A percentile compares a stretch with the other conserved stretches of the same genome.
These are phyloP conservation scores for Gastroboletus turbinatus DNA, from an alignment of 1,284 basidiomycete genomes.

Conservation along the genomic window DNA sequence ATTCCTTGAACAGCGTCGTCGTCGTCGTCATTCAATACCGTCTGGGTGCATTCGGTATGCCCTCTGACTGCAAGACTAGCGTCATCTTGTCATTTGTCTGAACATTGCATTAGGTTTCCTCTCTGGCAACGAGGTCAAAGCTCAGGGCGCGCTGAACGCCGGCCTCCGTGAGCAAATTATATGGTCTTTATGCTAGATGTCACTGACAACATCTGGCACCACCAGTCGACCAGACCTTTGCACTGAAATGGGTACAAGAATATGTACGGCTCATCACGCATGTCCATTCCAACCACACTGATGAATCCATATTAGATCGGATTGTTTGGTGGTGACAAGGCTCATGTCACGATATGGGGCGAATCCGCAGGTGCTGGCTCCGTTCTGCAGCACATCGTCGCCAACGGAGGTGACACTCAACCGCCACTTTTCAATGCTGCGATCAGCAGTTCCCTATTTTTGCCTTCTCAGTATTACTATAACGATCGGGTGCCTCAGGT, in stretches of 20 bases:
- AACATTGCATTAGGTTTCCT: constrained; percentile 27
- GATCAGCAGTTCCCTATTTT: constrained; percentile 27
- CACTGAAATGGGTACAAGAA: constrained; percentile 34
- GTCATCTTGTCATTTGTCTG: background rate
- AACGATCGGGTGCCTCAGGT: constrained; percentile 22
- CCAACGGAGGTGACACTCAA: constrained; percentile 20
- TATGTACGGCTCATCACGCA: constrained; percentile 14
- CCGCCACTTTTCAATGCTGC: constrained; percentile 24
- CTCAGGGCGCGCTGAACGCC: constrained; percentile 31
- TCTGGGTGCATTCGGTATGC: constrained; percentile 42
- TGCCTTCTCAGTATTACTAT: constrained; percentile 32
- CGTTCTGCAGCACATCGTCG: constrained; percentile 22
- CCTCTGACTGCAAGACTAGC: background rate
- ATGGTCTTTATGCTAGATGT: background rate
- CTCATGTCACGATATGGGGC: constrained; percentile 33
- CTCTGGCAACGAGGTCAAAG: constrained; percentile 24
- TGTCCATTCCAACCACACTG: background rate
- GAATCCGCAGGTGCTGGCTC: constrained; percentile 25
- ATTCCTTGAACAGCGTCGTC: constrained; percentile 32
- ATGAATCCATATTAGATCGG: constrained; percentile 18
- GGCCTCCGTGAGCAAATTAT: constrained; percentile 28
- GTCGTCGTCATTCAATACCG: constrained; percentile 43
- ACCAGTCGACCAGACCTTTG: constrained; percentile 32
- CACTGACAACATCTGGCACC: background rate
- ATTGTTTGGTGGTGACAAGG: constrained; percentile 29